phyloP scores from a whole-genome alignment of 441 rosid species.

The Pelargonium citronellum region DNA sequence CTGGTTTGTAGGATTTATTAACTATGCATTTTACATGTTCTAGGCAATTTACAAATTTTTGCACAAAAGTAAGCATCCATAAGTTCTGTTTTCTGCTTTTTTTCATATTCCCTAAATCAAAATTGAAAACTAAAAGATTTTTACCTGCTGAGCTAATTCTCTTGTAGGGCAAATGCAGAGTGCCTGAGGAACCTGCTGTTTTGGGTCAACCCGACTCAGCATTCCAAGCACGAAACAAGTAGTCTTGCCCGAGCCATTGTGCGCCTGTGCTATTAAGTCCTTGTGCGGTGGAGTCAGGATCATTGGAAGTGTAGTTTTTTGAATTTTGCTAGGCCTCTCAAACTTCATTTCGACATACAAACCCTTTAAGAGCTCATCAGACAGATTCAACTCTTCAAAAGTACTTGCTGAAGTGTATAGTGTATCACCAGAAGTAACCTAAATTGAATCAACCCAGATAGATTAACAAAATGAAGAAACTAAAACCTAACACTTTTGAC shows the following conservation, averaged over 20 bases:
- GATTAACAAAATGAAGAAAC: background rate
- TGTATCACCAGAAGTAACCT: slow-evolving; percentile 75
- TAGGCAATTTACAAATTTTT: background rate
- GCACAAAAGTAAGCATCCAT: too few species aligned
- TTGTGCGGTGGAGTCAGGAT: slow-evolving; percentile 77
- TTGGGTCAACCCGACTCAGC: slow-evolving; percentile 77
- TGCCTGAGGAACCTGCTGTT: slow-evolving; percentile 62
- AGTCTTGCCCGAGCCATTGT: slow-evolving; percentile 94
- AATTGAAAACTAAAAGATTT: background rate
- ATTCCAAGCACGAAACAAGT: slow-evolving; percentile 96
- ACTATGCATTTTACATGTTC: background rate
- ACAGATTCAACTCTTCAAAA: slow-evolving; percentile 77
- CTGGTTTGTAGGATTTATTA: background rate
- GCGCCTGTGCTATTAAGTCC: slow-evolving; percentile 89
- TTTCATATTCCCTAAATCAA: background rate
- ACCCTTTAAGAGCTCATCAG: slow-evolving; percentile 77
- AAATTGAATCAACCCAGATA: slow-evolving; percentile 12
- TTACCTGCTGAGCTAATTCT: slow-evolving; percentile 87
- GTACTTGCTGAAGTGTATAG: slow-evolving; percentile 72
- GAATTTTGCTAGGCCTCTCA: slow-evolving; percentile 89
- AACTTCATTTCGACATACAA: slow-evolving; percentile 88
- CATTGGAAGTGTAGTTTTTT: slow-evolving; percentile 89
- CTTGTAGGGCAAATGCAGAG: slow-evolving; percentile 93
- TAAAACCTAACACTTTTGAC: background rate
- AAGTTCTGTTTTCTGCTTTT: background rate